Evolutionary conservation across 768 basidiomycete genomes (phyloP).

Genomic region (Tulasnella sp.): DNA sequence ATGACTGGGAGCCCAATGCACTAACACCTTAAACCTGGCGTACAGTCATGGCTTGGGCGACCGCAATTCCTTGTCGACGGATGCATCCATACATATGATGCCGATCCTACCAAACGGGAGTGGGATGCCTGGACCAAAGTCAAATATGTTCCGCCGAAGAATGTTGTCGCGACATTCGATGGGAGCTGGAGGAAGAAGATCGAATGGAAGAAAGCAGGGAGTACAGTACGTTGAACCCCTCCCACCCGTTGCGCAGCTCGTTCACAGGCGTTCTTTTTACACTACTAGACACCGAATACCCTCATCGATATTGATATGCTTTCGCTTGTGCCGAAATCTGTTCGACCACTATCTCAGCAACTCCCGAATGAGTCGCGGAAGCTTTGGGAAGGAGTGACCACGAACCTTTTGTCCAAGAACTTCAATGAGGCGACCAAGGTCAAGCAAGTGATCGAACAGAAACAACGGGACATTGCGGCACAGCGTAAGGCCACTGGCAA

Average conservation of each 20-base stretch:
- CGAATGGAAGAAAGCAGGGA: constrained; percentile 57
- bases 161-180: constrained; percentile 71
- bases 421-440: constrained; percentile 83
- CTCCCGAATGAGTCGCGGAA: constrained; percentile 69
- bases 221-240: constrained; percentile 27
- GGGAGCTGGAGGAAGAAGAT: constrained; percentile 81
- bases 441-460: constrained; percentile 89
- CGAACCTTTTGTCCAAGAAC: constrained; percentile 65
- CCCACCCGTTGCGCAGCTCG: constrained; percentile 15
- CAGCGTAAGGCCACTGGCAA: constrained; percentile 73
- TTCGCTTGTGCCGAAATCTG: constrained; percentile 65
- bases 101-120: constrained; percentile 54
- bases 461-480: constrained; percentile 78
- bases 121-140: constrained; percentile 36
- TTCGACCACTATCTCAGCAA: constrained; percentile 75
- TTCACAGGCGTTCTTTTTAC: constrained; percentile 17
- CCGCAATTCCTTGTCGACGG: constrained; percentile 82
- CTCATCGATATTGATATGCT: constrained; percentile 71
- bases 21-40: background rate
- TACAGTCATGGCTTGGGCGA: constrained; percentile 78
- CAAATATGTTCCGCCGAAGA: constrained; percentile 77
- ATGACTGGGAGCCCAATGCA: background rate
- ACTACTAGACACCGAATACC: constrained; percentile 43
- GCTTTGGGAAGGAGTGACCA: constrained; percentile 81
- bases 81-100: constrained; percentile 65